phyloP scores from a whole-genome alignment of 164 flowering plant genomes.

The Houttuynia cordata region DNA sequence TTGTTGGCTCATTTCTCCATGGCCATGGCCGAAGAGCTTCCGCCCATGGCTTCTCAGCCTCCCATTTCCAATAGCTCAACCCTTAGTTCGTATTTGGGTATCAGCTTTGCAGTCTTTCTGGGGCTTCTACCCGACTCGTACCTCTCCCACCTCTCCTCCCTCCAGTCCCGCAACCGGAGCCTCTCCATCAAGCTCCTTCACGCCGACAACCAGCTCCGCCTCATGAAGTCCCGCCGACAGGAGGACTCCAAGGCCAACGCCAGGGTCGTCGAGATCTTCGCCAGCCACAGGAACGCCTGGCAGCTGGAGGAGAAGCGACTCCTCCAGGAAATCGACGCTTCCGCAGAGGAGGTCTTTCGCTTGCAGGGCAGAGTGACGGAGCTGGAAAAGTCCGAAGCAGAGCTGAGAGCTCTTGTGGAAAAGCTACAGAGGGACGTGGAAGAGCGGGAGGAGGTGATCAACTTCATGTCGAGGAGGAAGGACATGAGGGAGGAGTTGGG shows the following conservation, averaged over 20 bases:
- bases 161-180: slow-evolving; percentile 28
- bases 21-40: too few relatives aligned
- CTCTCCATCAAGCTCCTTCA: slow-evolving; percentile 26
- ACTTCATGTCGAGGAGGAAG: slow-evolving; percentile 39
- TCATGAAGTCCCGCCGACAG: slow-evolving; percentile 44
- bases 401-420: slow-evolving; percentile 26
- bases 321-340: slow-evolving; percentile 44
- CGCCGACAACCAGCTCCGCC: slow-evolving; percentile 48
- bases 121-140: slow-evolving; percentile 30
- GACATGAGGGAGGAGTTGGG: slow-evolving; percentile 14
- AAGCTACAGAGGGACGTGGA: slow-evolving; percentile 47
- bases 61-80: background rate
- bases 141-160: slow-evolving; percentile 19
- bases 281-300: slow-evolving; percentile 73
- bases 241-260: slow-evolving; percentile 93
- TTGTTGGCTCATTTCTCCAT: too few relatives aligned
- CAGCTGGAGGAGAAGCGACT: slow-evolving; percentile 61
- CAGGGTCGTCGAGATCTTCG: slow-evolving; percentile 81
- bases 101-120: slow-evolving; percentile 40
- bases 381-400: slow-evolving; percentile 30
- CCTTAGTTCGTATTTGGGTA: slow-evolving; percentile 32
- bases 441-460: slow-evolving; percentile 63
- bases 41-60: background rate
- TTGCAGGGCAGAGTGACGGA: slow-evolving; percentile 30
- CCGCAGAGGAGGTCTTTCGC: slow-evolving; percentile 29